Evolutionary conservation across 345 rosid genomes (phyloP).

Genomic region (Ceriops decandra): DNA sequence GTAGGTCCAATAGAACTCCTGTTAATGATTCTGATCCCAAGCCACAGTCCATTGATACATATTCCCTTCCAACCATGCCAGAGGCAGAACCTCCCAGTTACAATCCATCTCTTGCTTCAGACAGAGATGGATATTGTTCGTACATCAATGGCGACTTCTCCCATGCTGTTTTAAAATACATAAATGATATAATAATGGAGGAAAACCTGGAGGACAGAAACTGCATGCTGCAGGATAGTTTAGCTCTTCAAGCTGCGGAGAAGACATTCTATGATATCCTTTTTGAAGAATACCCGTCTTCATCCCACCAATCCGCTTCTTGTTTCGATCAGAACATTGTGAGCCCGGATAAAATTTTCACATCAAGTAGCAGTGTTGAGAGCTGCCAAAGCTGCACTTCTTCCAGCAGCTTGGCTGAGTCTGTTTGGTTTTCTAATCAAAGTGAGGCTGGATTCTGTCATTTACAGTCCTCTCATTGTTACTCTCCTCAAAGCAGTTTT

Average conservation of each 20-base stretch:
- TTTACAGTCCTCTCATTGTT: neutral
- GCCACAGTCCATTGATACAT: slow-evolving; percentile 7
- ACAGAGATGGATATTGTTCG: slow-evolving; percentile 29
- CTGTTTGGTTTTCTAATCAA: neutral
- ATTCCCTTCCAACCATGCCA: slow-evolving; percentile 3
- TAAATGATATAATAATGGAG: slow-evolving; percentile 25
- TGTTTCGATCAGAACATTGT: neutral
- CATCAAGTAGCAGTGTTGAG: neutral
- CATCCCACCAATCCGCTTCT: neutral
- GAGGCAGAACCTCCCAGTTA: neutral
- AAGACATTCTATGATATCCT: slow-evolving; percentile 23
- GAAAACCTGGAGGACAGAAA: slow-evolving; percentile 11
- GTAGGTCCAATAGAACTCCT: slow-evolving; percentile 18
- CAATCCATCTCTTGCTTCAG: slow-evolving; percentile 1
- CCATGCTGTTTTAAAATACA: slow-evolving; percentile 9
- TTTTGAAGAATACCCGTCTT: neutral
- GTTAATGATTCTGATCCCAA: slow-evolving; percentile 19
- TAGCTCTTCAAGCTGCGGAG: slow-evolving; percentile 21
- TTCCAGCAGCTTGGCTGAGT: neutral
- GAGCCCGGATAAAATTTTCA: slow-evolving; percentile 6
- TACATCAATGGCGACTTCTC: slow-evolving; percentile 16
- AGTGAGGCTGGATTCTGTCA: neutral
- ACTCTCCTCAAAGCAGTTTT: neutral
- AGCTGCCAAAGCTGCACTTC: neutral
- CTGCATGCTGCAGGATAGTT: slow-evolving; percentile 5